Evolutionary conservation across 768 basidiomycete genomes (phyloP).

Genomic region (Lyophyllum decastes): DNA sequence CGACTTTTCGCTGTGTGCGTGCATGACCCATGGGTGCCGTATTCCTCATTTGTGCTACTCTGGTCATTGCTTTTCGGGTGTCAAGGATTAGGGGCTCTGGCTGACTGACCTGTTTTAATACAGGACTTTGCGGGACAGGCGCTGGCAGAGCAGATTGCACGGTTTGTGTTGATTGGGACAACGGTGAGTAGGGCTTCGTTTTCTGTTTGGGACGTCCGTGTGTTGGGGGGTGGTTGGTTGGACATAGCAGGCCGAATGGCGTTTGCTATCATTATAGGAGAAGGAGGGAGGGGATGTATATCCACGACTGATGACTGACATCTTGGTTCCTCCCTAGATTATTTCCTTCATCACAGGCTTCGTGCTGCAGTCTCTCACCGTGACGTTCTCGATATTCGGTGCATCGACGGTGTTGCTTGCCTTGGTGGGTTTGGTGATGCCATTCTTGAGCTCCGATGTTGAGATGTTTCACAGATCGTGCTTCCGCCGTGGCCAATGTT

Average conservation of each 20-base stretch:
- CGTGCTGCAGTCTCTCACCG: slow-evolving; percentile 50
- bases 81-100: neutral
- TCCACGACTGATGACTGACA: slow-evolving; percentile 5
- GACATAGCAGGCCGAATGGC: too few relatives aligned
- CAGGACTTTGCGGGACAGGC: slow-evolving; percentile 69
- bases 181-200: slow-evolving; percentile 39
- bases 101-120: neutral
- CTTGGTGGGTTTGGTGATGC: slow-evolving; percentile 34
- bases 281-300: too few relatives aligned
- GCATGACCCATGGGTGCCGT: neutral
- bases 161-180: slow-evolving; percentile 42
- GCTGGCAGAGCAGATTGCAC: slow-evolving; percentile 47
- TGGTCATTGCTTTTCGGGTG: neutral
- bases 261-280: too few relatives aligned
- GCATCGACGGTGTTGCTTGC: slow-evolving; percentile 37
- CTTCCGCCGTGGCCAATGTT: slow-evolving; percentile 74
- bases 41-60: neutral
- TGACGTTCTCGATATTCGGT: slow-evolving; percentile 55
- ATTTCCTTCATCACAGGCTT: slow-evolving; percentile 61
- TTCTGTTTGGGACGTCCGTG: neutral
- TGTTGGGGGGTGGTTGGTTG: neutral
- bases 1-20: too few relatives aligned
- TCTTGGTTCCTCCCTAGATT: slow-evolving; percentile 39
- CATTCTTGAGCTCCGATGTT: neutral
- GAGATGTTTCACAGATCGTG: slow-evolving; percentile 42